These are phyloP conservation scores for Senecio squalidus DNA, from an alignment of 140 eudicot species.

Conservation along the genomic window DNA sequence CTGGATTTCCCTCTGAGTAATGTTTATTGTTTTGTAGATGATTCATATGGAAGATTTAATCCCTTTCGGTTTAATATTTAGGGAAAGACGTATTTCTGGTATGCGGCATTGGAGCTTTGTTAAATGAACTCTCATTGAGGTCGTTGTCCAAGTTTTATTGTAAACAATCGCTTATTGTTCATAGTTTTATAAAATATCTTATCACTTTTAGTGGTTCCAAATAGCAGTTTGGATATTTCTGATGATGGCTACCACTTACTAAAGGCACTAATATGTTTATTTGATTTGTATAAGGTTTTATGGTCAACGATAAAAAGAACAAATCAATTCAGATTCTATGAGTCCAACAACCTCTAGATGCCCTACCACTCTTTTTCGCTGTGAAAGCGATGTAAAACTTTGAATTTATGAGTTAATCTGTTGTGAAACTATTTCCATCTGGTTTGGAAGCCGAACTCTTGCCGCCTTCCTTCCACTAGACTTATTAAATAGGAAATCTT, in stretches of 20 bases:
- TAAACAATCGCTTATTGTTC: not conserved
- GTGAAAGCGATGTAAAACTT: not conserved
- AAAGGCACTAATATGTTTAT: not conserved
- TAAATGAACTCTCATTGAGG: not conserved
- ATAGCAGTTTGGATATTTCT: constrained; percentile 24
- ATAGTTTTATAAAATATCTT: constrained; percentile 16
- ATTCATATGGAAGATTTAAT: constrained; percentile 26
- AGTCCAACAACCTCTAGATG: not conserved
- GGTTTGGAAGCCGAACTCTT: constrained; percentile 27
- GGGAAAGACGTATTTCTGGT: constrained; percentile 24
- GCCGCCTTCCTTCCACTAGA: constrained; percentile 17
- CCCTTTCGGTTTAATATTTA: constrained; percentile 29
- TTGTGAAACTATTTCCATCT: constrained; percentile 9
- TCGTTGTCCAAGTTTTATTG: not conserved
- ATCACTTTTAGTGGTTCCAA: constrained; percentile 1
- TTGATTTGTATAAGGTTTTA: not conserved
- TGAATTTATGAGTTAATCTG: not conserved
- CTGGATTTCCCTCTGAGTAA: constrained; percentile 40
- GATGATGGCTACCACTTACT: constrained; percentile 25
- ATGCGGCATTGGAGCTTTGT: not conserved
- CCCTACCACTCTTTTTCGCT: not conserved
- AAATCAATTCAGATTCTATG: not conserved
- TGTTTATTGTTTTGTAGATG: constrained; percentile 30
- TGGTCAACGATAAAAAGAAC: constrained; percentile 2
- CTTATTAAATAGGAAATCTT: constrained; percentile 8